Percentiles rank a stretch among this genome's conserved stretches.
phyloP scores from a whole-genome alignment of 192 early-diverging fungal genomes.

The Coemansia guatemalensis region DNA sequence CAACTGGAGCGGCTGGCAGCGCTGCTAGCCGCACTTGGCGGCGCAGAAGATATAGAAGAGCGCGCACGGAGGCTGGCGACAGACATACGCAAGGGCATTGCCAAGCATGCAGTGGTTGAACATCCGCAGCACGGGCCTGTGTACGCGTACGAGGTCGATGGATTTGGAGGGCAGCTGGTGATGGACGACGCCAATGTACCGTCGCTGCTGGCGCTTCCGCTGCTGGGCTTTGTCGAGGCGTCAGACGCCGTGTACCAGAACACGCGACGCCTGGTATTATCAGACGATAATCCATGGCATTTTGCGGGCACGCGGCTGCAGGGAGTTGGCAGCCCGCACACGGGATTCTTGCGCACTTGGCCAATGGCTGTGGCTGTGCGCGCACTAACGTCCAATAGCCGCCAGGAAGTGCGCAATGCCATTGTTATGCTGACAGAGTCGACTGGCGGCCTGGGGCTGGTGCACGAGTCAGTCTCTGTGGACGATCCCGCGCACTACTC shows the following conservation, averaged over 20 bases:
- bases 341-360: conserved; percentile 56
- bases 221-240: conserved; percentile 54
- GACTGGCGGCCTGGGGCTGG: conserved; percentile 54
- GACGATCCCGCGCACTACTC: conserved; percentile 47
- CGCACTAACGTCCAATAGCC: conserved; percentile 42
- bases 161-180: conserved; percentile 58
- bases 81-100: conserved; percentile 56
- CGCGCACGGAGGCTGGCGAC: conserved; percentile 33
- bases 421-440: conserved; percentile 45
- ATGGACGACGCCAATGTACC: conserved; percentile 73
- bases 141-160: conserved; percentile 65
- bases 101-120: conserved; percentile 41
- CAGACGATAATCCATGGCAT: conserved; percentile 59
- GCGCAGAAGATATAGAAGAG: background rate
- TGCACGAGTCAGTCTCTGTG: conserved; percentile 60
- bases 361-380: conserved; percentile 60
- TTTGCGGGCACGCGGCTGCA: conserved; percentile 49
- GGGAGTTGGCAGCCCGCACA: conserved; percentile 62
- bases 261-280: conserved; percentile 58
- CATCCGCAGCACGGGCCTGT: conserved; percentile 56
- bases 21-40: conserved; percentile 15
- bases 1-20: conserved; percentile 51
- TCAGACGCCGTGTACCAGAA: conserved; percentile 53
- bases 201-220: conserved; percentile 57
- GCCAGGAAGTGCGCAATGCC: conserved; percentile 40